Conservation (phyloP, 106 monocot species). For the Acanthochlamys bracteata region DNA sequence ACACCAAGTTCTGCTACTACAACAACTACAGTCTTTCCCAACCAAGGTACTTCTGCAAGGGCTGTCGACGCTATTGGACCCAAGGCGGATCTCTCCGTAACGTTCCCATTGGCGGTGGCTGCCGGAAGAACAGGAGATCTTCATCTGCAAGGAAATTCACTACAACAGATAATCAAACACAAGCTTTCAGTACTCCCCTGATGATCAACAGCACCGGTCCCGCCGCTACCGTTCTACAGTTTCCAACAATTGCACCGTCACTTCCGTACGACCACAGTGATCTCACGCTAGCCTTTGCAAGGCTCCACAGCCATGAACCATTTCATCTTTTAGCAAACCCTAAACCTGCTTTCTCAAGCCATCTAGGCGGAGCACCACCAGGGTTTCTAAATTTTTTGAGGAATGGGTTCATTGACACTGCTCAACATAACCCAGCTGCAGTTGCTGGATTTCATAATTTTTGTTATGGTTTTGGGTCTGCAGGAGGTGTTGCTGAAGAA, state of each 20-base stretch:
- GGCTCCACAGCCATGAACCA: conserved; percentile 25
- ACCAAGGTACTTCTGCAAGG: conserved; percentile 65
- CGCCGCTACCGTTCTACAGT: neutral
- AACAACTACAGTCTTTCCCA: conserved; percentile 69
- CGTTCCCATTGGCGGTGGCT: conserved; percentile 59
- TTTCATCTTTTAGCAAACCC: conserved; percentile 4
- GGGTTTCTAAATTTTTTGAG: conserved; percentile 23
- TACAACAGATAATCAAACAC: conserved; percentile 1
- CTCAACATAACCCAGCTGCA: neutral
- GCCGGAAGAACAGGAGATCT: conserved; percentile 48
- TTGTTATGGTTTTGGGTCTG: conserved; percentile 11
- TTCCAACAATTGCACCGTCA: conserved; percentile 11
- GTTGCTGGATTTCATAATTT: conserved; percentile 7
- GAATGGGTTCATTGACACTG: conserved; percentile 10
- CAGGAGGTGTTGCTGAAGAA: too few species aligned
- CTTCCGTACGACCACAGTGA: conserved; percentile 35
- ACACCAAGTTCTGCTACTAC: conserved; percentile 69
- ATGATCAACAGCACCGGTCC: neutral
- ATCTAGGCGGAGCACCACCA: neutral
- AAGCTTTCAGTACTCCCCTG: neutral
- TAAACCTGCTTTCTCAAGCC: conserved; percentile 8
- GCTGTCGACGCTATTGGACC: conserved; percentile 55
- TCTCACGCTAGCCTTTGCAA: conserved; percentile 36
- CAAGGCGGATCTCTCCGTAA: conserved; percentile 53
- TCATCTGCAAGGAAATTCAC: conserved; percentile 17